These are phyloP conservation scores for Paxillus involutus DNA, from an alignment of 768 basidiomycete species.

Conservation along the genomic window DNA sequence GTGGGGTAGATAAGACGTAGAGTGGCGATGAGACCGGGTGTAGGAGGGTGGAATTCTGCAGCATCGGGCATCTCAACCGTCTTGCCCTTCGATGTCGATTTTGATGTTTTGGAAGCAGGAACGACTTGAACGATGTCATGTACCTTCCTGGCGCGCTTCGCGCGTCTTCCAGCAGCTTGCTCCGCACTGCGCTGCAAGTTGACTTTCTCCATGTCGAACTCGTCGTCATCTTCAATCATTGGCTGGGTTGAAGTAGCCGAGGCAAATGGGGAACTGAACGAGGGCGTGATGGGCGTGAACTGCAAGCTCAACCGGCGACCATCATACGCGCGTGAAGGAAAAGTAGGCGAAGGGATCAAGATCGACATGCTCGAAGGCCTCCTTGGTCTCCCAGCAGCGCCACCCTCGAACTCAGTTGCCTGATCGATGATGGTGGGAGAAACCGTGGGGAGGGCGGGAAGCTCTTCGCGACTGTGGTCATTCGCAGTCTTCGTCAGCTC, in stretches of 20 bases:
- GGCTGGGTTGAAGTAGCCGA: constrained; percentile 1
- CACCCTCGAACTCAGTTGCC: constrained; percentile 19
- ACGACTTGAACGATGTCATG: not conserved
- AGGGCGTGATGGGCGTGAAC: constrained; percentile 58
- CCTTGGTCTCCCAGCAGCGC: constrained; percentile 17
- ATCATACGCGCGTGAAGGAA: constrained; percentile 30
- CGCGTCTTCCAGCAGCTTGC: constrained; percentile 38
- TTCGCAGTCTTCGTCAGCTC: constrained; percentile 49
- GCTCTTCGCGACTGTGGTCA: not conserved
- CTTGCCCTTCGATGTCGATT: not conserved
- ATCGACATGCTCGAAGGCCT: constrained; percentile 38
- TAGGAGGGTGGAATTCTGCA: not conserved
- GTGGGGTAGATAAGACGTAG: constrained; percentile 62
- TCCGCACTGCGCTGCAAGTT: constrained; percentile 40
- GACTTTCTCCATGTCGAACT: constrained; percentile 46
- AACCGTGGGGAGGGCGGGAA: constrained; percentile 21
- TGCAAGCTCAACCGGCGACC: constrained; percentile 53
- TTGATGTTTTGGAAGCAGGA: constrained; percentile 6
- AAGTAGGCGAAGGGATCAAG: constrained; percentile 30
- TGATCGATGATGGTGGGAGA: constrained; percentile 18
- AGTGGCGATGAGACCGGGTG: constrained; percentile 34
- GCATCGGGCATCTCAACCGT: constrained; percentile 1
- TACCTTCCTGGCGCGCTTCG: constrained; percentile 20
- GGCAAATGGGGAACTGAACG: constrained; percentile 29
- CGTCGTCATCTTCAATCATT: constrained; percentile 36